phyloP scores from a whole-genome alignment of 2,329 filamentous ascomycete genomes.

The Cadophora sp. region DNA sequence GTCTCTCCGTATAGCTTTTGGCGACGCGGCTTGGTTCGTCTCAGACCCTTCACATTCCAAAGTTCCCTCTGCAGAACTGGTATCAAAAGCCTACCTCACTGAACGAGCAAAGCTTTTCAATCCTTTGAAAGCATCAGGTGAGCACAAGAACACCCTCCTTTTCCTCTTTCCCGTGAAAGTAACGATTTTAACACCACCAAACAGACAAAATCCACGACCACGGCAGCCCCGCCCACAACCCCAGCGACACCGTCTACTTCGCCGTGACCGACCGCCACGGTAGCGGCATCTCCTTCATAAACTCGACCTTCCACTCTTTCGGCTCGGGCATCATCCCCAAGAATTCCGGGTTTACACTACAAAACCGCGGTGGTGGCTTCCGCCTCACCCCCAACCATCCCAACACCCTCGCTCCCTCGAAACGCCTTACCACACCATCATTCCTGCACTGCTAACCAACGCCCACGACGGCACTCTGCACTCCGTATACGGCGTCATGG shows the following conservation, averaged over 20 bases:
- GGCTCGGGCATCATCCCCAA: constrained; percentile 85
- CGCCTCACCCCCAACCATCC: constrained; percentile 74
- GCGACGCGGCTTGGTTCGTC: constrained; percentile 89
- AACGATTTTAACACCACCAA: no score
- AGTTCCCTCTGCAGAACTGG: constrained; percentile 73
- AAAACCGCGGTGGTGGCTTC: constrained; percentile 93
- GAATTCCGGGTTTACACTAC: constrained; percentile 90
- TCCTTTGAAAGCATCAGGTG: constrained; percentile 61
- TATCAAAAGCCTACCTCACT: constrained; percentile 77
- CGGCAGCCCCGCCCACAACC: constrained; percentile 83
- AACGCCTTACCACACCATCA: constrained; percentile 98
- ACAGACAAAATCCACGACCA: constrained; percentile 61
- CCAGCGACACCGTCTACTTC: constrained; percentile 95
- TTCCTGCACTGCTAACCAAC: constrained; percentile 89
- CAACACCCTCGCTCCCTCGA: constrained; percentile 79
- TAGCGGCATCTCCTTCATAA: constrained; percentile 96
- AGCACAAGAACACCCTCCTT: background rate
- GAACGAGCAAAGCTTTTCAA: constrained; percentile 68
- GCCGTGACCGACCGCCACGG: constrained; percentile 80
- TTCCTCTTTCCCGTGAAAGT: no score
- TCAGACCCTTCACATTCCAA: constrained; percentile 77
- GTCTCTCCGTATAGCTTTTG: constrained; percentile 85
- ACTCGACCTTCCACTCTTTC: constrained; percentile 90
- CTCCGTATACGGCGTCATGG: constrained; percentile 94
- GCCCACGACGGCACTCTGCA: constrained; percentile 75